These are phyloP conservation scores for Pseudohalonectria lignicola DNA, from an alignment of 2,329 filamentous ascomycete species.

Conservation along the genomic window DNA sequence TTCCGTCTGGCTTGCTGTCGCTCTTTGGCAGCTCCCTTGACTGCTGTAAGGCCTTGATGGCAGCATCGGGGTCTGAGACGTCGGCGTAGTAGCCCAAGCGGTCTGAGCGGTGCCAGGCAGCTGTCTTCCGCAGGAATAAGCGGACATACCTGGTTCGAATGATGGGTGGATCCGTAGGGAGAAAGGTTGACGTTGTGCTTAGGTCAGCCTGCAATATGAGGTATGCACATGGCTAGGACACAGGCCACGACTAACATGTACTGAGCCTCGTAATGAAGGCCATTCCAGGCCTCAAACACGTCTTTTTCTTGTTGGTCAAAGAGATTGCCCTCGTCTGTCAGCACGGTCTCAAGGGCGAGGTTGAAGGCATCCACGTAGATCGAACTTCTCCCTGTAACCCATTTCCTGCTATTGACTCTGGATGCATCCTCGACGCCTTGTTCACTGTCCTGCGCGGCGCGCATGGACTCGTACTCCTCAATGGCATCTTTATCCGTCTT, in stretches of 20 bases:
- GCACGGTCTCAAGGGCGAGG: slow-evolving; percentile 75
- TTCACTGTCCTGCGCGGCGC: slow-evolving; percentile 27
- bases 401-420: slow-evolving; percentile 39
- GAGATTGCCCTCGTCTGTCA: slow-evolving; percentile 79
- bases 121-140: slow-evolving; percentile 83
- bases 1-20: too few relatives aligned
- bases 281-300: slow-evolving; percentile 68
- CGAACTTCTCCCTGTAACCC: slow-evolving; percentile 70
- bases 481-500: slow-evolving; percentile 61
- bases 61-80: slow-evolving; percentile 60
- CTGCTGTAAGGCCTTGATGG: slow-evolving; percentile 54
- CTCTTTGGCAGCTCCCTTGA: slow-evolving; percentile 39
- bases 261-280: slow-evolving; percentile 71
- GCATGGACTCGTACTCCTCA: slow-evolving; percentile 64
- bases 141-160: slow-evolving; percentile 68
- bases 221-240: background rate
- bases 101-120: slow-evolving; percentile 77
- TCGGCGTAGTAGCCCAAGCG: slow-evolving; percentile 73
- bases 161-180: too few relatives aligned
- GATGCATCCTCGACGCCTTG: slow-evolving; percentile 35
- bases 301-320: slow-evolving; percentile 70
- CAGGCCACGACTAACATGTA: slow-evolving; percentile 77
- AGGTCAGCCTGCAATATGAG: background rate
- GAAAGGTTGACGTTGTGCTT: too few relatives aligned
- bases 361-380: slow-evolving; percentile 98